Base-by-base conservation (phyloP, 2,329 filamentous ascomycete species). In the Eutypa lata region DNA sequence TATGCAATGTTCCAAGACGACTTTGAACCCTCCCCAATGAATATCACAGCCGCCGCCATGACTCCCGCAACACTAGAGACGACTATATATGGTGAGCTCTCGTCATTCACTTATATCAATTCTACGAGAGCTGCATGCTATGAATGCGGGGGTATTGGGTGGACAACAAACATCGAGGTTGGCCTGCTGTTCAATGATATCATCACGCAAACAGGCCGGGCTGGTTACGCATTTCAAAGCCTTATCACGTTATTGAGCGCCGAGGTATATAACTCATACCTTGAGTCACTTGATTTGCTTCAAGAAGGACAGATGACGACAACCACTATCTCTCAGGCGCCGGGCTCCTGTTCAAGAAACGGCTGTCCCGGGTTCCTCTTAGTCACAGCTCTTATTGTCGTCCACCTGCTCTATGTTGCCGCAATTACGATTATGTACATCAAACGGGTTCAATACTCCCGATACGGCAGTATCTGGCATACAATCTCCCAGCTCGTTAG, bases 401-500 rank as follows among this genome's bases (percentile, higher is more conserved):
- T 44, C 3, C 56, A 60, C 21, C 16, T 58, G 1, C 3, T 52
- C 4, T 57, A 28, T 22, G 56, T 58, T 6, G 46, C 22, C 4
- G 3, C 46, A 7, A 55, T 53, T 7, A 50, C 56, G 11, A 8
- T 14, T 3, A 8, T 56, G 1, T 60, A 55, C 31, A 40, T 47
- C 3, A 21, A 3, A 5, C 50, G 49, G 19, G 24, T 53, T 11
- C 53, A 48, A 11, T 54, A 55, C 19, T 60, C 57, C 2, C 50
- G 56, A 2, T 40, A 55, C 14, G 54, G 31, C 3, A 57, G 55
- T 22, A 46, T 57, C 11, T 60, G 57, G 57, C 54, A 58, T 21
- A 35, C 51, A 7, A 31, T 58, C 1, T 52, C 57, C 2, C 57
- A 60, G 24, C 48, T 60, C 7, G 28, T 46, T 8, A 33, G 21